Evolutionary conservation across 1,139 yeast species (phyloP).

Genomic region (Hemisphaericaspora xylanilytica): DNA sequence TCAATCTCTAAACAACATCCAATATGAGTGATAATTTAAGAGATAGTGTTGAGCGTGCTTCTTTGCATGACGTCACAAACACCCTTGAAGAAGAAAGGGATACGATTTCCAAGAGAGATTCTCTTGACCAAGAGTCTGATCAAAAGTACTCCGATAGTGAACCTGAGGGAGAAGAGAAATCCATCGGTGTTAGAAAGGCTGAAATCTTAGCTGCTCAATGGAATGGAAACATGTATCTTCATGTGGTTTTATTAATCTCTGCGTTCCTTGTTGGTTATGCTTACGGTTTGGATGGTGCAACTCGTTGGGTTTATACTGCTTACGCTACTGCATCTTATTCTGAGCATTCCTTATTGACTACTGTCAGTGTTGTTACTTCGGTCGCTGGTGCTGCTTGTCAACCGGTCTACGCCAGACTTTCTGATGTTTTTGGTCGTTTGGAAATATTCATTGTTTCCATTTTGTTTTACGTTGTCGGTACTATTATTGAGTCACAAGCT

Average conservation of each 20-base stretch:
- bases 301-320: constrained; percentile 48
- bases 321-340: constrained; percentile 58
- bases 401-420: constrained; percentile 64
- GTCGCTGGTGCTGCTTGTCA: constrained; percentile 74
- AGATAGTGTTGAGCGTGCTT: constrained; percentile 5
- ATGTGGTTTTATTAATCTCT: constrained; percentile 42
- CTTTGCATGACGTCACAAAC: constrained; percentile 4
- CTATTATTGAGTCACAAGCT: constrained; percentile 68
- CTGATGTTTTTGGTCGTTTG: constrained; percentile 70
- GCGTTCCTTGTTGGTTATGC: constrained; percentile 62
- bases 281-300: constrained; percentile 62
- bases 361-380: constrained; percentile 60
- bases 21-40: constrained; percentile 4
- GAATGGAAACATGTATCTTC: constrained; percentile 22
- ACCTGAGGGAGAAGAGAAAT: constrained; percentile 14
- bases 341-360: constrained; percentile 59
- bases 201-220: constrained; percentile 33
- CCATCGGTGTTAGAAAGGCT: constrained; percentile 33
- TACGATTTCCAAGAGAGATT: not conserved
- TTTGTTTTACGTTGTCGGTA: constrained; percentile 65
- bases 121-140: constrained; percentile 2
- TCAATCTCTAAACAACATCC: not conserved
- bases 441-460: constrained; percentile 54
- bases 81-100: constrained; percentile 3
- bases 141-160: constrained; percentile 3